Evolutionary conservation across 2,329 filamentous ascomycete genomes (phyloP).

Genomic region (Colletotrichum gloeosporioides): DNA sequence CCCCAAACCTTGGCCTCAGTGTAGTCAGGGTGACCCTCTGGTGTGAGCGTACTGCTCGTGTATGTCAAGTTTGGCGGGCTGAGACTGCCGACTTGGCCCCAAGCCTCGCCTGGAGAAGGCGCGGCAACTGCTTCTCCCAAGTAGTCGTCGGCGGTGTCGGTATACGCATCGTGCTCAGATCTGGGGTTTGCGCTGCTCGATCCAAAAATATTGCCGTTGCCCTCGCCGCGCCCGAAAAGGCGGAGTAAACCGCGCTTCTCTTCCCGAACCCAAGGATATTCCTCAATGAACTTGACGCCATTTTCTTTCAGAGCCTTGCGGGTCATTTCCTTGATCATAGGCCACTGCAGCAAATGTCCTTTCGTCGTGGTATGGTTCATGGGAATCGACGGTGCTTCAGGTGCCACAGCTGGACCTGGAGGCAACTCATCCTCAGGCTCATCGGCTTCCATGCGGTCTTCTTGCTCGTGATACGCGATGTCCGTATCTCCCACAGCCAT

Average conservation of each 20-base stretch:
- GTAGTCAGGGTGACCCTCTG: constrained; percentile 61
- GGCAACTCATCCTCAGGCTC: constrained; percentile 53
- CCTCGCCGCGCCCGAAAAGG: constrained; percentile 81
- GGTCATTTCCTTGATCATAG: constrained; percentile 70
- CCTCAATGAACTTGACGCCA: constrained; percentile 62
- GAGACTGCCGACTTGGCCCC: constrained; percentile 62
- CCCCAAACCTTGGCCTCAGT: constrained; percentile 52
- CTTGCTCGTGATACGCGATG: background rate
- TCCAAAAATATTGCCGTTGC: constrained; percentile 62
- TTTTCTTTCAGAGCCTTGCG: constrained; percentile 50
- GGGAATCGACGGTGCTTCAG: constrained; percentile 74
- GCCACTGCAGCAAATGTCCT: constrained; percentile 78
- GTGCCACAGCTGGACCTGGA: constrained; percentile 54
- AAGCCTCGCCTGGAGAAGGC: constrained; percentile 59
- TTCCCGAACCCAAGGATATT: constrained; percentile 81
- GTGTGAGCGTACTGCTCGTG: constrained; percentile 42
- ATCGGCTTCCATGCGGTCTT: constrained; percentile 34
- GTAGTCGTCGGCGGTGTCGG: constrained; percentile 51
- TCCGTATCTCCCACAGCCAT: constrained; percentile 29
- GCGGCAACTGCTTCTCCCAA: constrained; percentile 56
- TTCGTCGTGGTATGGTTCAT: constrained; percentile 91
- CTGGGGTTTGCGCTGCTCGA: background rate
- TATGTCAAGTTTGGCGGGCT: constrained; percentile 44
- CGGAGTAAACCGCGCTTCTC: constrained; percentile 75
- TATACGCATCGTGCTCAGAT: background rate